These are phyloP conservation scores for Lactarius vividus DNA, from an alignment of 768 basidiomycete species.

Conservation along the genomic window DNA sequence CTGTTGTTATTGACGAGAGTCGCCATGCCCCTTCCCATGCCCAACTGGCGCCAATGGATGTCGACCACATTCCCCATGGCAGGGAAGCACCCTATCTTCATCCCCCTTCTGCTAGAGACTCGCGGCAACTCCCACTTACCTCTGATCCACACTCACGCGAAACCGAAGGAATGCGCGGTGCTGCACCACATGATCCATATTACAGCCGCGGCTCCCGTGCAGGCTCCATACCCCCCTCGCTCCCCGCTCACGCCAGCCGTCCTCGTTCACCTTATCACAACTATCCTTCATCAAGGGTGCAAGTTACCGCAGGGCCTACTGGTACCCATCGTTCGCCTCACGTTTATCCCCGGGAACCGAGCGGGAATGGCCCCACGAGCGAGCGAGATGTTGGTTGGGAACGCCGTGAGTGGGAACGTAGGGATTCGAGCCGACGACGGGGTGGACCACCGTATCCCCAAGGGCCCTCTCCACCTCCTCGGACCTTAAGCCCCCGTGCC, in stretches of 20 bases:
- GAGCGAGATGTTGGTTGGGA: conserved; percentile 63
- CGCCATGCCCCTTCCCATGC: conserved; percentile 66
- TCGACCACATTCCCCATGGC: conserved; percentile 38
- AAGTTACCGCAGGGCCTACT: conserved; percentile 50
- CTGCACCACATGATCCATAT: conserved; percentile 53
- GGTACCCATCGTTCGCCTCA: conserved; percentile 59
- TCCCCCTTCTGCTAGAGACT: conserved; percentile 43
- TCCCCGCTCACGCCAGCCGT: conserved; percentile 45
- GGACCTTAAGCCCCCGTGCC: conserved; percentile 44
- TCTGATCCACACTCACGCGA: conserved; percentile 53
- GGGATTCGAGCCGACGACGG: conserved; percentile 25
- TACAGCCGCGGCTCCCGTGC: conserved; percentile 52
- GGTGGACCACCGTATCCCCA: conserved; percentile 35
- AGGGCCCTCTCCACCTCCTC: conserved; percentile 35
- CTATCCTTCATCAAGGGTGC: conserved; percentile 50
- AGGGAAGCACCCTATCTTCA: conserved; percentile 51
- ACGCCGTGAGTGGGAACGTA: conserved; percentile 58
- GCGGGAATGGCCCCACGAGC: conserved; percentile 41
- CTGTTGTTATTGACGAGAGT: conserved; percentile 72
- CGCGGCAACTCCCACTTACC: conserved; percentile 64
- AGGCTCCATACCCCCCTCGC: conserved; percentile 59
- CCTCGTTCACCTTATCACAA: conserved; percentile 52
- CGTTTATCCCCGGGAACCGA: conserved; percentile 51
- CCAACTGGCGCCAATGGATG: conserved; percentile 75
- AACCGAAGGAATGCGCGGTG: conserved; percentile 50